Evolutionary conservation across 1,139 yeast species (phyloP), one percentile per base, ranked within the genome.

Genomic region (Magnusiomyces suaveolens): DNA sequence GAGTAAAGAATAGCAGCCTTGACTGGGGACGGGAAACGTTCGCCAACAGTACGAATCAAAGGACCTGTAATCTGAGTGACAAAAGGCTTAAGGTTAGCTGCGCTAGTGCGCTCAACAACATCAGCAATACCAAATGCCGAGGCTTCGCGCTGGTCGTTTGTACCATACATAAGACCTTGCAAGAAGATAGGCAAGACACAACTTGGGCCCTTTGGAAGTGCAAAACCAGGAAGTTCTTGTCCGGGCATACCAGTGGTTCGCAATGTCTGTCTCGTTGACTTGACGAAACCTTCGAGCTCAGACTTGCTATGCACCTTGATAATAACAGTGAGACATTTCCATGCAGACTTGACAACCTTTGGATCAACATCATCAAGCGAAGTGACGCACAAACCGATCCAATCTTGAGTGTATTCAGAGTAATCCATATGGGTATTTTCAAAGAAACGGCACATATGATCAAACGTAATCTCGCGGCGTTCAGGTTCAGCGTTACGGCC

Each of bases 1-100:
- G 97, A 95, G 62, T 78, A 77, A 66, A 94, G 76, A 62, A 94
- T 92, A 26, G 96, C 96, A 36, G 96, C 84, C 76, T 92, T 92
- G 64, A 92, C 87, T 62, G 88, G 95, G 59, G 95, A 79, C 36
- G 84, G 80, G 62, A 87, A 92, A 69, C 96, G 83, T 71, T 94
- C 99, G 64, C 99, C 98, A 68, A 92, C 87, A 56, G 90, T 96
- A 77, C 99, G 88, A 72, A 94, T 94, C 67, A 94, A 78, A 50
- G 98, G 98, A 72, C 99, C 99, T 41, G 97, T 90, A 61, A 94
- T 87, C 47, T 83, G 83, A 12, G 98, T 92, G 26, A 95, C 96
- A 70, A 84, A 87, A 44, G 96, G 88, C 69, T 83, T 87, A 70
- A 94, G 79, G 62, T 79, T 79, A 36, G 79, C 81, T 3, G 94